Evolutionary conservation across 768 basidiomycete species (phyloP).

Genomic region (Amanita rubescens): DNA sequence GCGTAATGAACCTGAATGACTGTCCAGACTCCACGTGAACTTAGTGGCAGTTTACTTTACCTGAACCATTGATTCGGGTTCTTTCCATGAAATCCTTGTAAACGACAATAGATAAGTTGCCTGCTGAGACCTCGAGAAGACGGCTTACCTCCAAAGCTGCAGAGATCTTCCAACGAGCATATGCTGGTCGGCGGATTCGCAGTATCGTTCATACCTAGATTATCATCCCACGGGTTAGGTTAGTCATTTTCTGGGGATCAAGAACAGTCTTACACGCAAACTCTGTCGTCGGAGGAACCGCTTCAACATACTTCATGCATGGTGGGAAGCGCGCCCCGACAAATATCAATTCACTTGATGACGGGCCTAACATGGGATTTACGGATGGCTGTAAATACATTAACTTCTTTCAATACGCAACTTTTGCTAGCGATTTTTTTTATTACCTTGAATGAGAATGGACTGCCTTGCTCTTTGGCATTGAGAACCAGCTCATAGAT

Average conservation of each 20-base stretch:
- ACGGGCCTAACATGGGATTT: slow-evolving; percentile 90
- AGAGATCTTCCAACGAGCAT: slow-evolving; percentile 77
- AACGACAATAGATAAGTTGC: not conserved
- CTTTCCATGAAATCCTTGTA: slow-evolving; percentile 31
- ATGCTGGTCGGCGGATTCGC: slow-evolving; percentile 63
- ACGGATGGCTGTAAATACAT: slow-evolving; percentile 50
- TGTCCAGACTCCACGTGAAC: slow-evolving; percentile 2
- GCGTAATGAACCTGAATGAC: slow-evolving; percentile 62
- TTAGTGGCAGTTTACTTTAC: slow-evolving; percentile 15
- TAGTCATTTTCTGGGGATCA: not conserved
- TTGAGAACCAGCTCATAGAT: slow-evolving; percentile 86
- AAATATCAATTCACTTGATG: slow-evolving; percentile 74
- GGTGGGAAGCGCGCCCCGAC: slow-evolving; percentile 90
- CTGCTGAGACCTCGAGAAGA: slow-evolving; percentile 10
- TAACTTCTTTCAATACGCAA: not conserved
- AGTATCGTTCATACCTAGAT: slow-evolving; percentile 72
- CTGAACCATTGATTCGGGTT: slow-evolving; percentile 44
- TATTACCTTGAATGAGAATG: slow-evolving; percentile 74
- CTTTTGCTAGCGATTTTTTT: slow-evolving; percentile 13
- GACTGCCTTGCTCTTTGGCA: slow-evolving; percentile 65
- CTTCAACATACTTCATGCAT: slow-evolving; percentile 73
- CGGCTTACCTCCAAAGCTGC: slow-evolving; percentile 76
- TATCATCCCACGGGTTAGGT: not conserved
- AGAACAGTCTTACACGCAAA: slow-evolving; percentile 47
- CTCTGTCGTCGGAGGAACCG: slow-evolving; percentile 43